Evolutionary conservation across 2,329 filamentous ascomycete species (phyloP).

Genomic region (Lachnellula subtilissima): DNA sequence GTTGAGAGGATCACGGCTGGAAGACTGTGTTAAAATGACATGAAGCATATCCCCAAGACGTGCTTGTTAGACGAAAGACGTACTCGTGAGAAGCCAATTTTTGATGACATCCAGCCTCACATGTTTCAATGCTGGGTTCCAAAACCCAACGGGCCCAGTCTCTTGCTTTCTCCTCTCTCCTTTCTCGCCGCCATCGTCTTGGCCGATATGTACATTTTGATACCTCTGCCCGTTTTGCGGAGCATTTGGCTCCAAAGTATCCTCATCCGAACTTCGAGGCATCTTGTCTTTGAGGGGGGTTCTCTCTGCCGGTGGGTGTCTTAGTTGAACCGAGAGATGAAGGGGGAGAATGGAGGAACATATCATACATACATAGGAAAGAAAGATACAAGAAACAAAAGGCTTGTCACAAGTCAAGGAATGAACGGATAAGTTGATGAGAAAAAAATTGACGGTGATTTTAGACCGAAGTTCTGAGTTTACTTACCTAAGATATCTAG

Average conservation of each 20-base stretch:
- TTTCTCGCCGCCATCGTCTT: not conserved
- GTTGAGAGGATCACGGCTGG: constrained; percentile 46
- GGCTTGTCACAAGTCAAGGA: too few relatives aligned
- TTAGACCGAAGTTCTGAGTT: too few relatives aligned
- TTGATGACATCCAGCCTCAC: constrained; percentile 15
- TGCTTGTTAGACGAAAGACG: not conserved
- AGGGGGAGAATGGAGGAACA: too few relatives aligned
- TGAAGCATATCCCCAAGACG: not conserved
- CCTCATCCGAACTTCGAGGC: not conserved
- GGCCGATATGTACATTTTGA: not conserved
- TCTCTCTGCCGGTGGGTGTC: too few relatives aligned
- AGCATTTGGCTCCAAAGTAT: not conserved
- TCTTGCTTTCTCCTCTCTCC: constrained; percentile 11
- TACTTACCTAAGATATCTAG: too few relatives aligned
- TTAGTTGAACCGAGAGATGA: too few relatives aligned
- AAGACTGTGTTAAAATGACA: not conserved
- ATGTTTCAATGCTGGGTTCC: constrained; percentile 14
- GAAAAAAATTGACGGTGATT: too few relatives aligned
- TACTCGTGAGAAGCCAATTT: constrained; percentile 23
- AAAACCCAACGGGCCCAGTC: constrained; percentile 18
- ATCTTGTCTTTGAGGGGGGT: not conserved
- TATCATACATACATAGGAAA: too few relatives aligned
- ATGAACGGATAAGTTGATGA: too few relatives aligned
- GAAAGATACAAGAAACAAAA: too few relatives aligned
- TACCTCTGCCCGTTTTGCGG: not conserved